These are phyloP conservation scores for Pittosporum tobira DNA, from an alignment of 129 eudicot genomes.

Conservation along the genomic window DNA sequence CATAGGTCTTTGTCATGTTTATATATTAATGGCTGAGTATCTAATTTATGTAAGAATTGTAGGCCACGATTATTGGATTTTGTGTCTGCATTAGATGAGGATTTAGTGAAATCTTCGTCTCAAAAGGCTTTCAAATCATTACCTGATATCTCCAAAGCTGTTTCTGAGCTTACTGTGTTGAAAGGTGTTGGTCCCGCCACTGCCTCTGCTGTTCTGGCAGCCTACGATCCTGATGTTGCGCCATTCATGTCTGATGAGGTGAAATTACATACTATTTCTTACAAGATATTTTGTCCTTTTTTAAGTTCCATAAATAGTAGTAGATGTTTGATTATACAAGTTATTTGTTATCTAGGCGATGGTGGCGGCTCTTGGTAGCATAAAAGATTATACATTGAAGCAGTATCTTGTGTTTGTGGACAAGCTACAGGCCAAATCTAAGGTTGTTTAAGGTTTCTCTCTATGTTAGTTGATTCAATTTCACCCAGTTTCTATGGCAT, in stretches of 20 bases:
- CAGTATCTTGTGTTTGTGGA: slow-evolving; percentile 58
- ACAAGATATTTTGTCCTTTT: neutral
- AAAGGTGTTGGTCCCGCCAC: slow-evolving; percentile 95
- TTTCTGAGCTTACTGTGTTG: slow-evolving; percentile 52
- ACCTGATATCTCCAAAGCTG: slow-evolving; percentile 58
- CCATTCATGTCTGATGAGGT: slow-evolving; percentile 97
- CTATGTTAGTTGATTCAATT: neutral
- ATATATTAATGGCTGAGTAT: neutral
- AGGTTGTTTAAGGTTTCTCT: slow-evolving; percentile 37
- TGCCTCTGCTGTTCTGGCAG: slow-evolving; percentile 88
- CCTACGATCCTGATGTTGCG: slow-evolving; percentile 68
- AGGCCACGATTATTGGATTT: slow-evolving; percentile 67
- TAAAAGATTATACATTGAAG: slow-evolving; percentile 80
- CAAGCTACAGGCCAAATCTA: slow-evolving; percentile 63
- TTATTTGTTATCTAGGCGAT: slow-evolving; percentile 42
- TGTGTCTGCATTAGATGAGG: slow-evolving; percentile 58
- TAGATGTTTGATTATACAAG: neutral
- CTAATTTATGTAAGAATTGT: neutral
- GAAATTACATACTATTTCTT: neutral
- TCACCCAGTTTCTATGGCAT: neutral
- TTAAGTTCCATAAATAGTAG: neutral
- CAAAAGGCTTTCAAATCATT: slow-evolving; percentile 49
- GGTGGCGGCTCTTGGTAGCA: slow-evolving; percentile 69
- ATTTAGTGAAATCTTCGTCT: slow-evolving; percentile 52
- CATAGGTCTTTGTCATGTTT: neutral